Base-by-base conservation (phyloP, 371 early-diverging fungal species). In the Entomophthora muscae region DNA sequence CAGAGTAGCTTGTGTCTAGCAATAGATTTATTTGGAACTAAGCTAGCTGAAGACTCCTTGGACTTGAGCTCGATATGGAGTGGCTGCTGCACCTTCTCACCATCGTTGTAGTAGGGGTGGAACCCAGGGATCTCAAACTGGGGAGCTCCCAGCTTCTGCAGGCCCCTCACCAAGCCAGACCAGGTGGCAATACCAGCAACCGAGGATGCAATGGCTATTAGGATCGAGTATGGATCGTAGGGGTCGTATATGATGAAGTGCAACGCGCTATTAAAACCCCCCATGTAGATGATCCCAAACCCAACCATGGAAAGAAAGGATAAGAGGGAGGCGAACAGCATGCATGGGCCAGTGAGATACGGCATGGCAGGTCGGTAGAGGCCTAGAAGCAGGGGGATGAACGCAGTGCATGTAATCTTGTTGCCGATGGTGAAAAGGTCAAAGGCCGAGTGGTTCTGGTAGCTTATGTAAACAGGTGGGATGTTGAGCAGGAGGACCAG, bases 351-450 rank as follows among this genome's bases (percentile, higher is more conserved):
- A 42, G 42, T 42, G 42, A 42, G 5, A 17, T 42, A 42, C 42
- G 42, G 42, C 42, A 10, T 42, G 42, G 42, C 42, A 17, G 42
- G 42, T 10, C 17, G 42, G 42, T 42, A 42, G 42, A 82, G 70
- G 1, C 83, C 83, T 53, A 76, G n/a, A 29, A 79, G 63, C 52
- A 83, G 28, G 1, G 83, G 83, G 1, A 79, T 57, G 26, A 73
- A 66, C 31, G 73, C 66, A 63, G 70, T 69, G 52, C 78, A 72
- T 29, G 80, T 75, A 58, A 79, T 53, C 73, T 80, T 30, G 72
- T 83, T 83, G 29, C 72, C 69, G 64, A 82, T 67, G 56, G 79
- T 64, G 71, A 74, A 83, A 13, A 81, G 66, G 32, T 67, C 64
- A 54, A 76, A 70, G 52, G 78, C 72, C 64, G 66, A 66, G 67